These are phyloP conservation scores for Rhodofomes roseus DNA, from an alignment of 1,284 basidiomycete genomes.

Conservation along the genomic window DNA sequence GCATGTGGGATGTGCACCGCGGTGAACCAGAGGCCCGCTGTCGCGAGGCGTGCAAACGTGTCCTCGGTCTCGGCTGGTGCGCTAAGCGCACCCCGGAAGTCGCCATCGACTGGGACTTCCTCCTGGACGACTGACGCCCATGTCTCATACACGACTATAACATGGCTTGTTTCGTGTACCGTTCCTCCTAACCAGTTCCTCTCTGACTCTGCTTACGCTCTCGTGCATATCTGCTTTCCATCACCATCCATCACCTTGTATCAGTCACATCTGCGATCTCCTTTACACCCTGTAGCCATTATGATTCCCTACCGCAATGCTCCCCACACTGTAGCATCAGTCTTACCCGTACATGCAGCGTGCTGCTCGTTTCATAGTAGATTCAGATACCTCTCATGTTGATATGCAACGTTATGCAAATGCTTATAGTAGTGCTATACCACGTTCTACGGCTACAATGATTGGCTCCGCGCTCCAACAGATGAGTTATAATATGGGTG, in stretches of 20 bases:
- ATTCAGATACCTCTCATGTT: not conserved
- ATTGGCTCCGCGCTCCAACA: not conserved
- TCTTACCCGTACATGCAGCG: constrained; percentile 2
- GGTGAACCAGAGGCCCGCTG: constrained; percentile 55
- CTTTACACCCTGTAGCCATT: not conserved
- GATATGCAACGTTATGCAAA: not conserved
- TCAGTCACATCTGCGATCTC: not conserved
- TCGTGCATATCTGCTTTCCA: not conserved
- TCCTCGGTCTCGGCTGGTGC: constrained; percentile 51
- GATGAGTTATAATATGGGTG: too few species aligned
- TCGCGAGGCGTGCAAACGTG: constrained; percentile 58
- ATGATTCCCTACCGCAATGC: not conserved
- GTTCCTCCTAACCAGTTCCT: constrained; percentile 2
- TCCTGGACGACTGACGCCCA: constrained; percentile 56
- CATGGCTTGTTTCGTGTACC: not conserved
- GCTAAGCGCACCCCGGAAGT: constrained; percentile 49
- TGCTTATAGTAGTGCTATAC: not conserved
- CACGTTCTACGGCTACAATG: not conserved
- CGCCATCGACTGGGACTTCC: constrained; percentile 71
- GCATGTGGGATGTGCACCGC: constrained; percentile 74
- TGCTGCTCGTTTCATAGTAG: not conserved
- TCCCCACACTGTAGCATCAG: constrained; percentile 20
- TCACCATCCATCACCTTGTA: constrained; percentile 2
- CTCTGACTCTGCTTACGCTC: not conserved
- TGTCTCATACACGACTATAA: not conserved